phyloP scores from a whole-genome alignment of 257 asterid species.

The Coffea canephora region DNA sequence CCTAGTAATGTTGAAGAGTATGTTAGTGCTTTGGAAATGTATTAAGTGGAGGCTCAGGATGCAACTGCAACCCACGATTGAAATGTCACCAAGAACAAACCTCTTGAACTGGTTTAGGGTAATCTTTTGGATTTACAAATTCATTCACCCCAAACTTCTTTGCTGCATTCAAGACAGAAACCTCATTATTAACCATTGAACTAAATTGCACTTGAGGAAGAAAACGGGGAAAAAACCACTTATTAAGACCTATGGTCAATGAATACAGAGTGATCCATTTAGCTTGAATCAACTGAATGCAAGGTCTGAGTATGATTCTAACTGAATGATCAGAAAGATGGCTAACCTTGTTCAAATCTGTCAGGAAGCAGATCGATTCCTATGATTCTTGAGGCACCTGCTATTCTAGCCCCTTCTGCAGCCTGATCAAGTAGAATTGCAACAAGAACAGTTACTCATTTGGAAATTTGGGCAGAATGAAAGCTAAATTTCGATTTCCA shows the following conservation, averaged over 20 bases:
- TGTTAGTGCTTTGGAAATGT: too few relatives aligned
- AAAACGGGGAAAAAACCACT: neutral
- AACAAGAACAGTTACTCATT: neutral
- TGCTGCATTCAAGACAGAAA: conserved; percentile 40
- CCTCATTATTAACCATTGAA: neutral
- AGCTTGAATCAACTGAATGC: conserved; percentile 22
- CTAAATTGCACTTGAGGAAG: too few relatives aligned
- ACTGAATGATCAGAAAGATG: neutral
- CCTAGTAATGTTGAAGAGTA: conserved; percentile 29
- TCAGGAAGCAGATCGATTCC: conserved; percentile 67
- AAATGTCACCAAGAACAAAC: conserved; percentile 22
- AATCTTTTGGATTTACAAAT: conserved; percentile 76
- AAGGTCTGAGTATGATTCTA: neutral
- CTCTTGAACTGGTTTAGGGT: conserved; percentile 73
- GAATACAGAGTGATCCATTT: neutral
- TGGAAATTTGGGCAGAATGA: neutral
- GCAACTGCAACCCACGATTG: neutral
- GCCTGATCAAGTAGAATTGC: conserved; percentile 40
- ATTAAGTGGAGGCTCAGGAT: neutral
- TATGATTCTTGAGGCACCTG: conserved; percentile 79
- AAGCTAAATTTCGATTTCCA: neutral
- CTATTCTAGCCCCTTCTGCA: conserved; percentile 84
- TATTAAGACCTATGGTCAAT: neutral
- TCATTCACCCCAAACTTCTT: conserved; percentile 77
- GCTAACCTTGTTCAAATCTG: conserved; percentile 52